Conservation (phyloP, 75 land plant genomes). For the Selaginella tamariscina region DNA sequence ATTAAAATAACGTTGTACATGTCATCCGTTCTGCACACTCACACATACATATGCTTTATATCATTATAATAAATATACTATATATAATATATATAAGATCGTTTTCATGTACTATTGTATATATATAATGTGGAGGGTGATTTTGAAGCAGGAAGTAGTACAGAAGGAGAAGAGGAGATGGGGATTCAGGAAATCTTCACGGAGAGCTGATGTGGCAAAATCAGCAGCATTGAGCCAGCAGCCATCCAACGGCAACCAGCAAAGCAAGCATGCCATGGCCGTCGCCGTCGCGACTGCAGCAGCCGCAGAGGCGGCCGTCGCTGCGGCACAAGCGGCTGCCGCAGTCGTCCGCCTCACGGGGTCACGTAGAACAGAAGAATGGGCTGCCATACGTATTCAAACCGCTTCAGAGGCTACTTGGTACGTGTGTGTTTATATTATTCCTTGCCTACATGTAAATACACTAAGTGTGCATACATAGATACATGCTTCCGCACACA, state of each 20-base stretch:
- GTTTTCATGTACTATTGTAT: no score
- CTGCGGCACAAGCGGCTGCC: slow-evolving; percentile 9
- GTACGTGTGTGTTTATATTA: no score
- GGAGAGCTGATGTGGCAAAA: neutral
- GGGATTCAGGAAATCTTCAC: slow-evolving; percentile 8
- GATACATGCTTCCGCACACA: no score
- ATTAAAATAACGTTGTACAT: no score
- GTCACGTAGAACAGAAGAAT: slow-evolving; percentile 30
- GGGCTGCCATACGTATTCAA: slow-evolving; percentile 87
- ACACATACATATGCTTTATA: no score
- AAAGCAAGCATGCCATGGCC: slow-evolving; percentile 12
- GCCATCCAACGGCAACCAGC: neutral
- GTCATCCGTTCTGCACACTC: no score
- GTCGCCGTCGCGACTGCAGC: slow-evolving; percentile 8
- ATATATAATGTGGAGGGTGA: no score
- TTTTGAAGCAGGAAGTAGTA: slow-evolving; percentile 19
- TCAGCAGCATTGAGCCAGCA: neutral
- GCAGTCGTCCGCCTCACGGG: slow-evolving; percentile 11
- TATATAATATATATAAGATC: no score
- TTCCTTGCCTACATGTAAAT: no score
- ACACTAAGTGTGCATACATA: no score
- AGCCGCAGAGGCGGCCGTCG: slow-evolving; percentile 6
- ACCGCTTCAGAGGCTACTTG: slow-evolving; percentile 94
- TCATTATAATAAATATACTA: no score
- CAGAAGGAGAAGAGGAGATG: slow-evolving; percentile 13